Evolutionary conservation across 2,329 filamentous ascomycete genomes (phyloP).

Genomic region (Fusarium proliferatum): DNA sequence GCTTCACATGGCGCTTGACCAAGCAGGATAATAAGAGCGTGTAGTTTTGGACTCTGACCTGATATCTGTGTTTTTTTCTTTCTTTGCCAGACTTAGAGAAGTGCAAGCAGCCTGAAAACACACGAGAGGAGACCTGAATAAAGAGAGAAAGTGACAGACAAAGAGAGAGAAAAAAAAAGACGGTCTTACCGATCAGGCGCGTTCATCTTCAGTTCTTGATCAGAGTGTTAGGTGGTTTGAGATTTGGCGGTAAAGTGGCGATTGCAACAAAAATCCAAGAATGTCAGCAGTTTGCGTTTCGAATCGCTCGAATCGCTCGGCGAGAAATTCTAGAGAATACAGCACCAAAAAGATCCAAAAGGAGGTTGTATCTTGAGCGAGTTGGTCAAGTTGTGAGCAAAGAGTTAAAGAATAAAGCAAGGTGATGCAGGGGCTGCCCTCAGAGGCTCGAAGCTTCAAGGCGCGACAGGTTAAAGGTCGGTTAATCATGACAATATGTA

Average conservation of each 20-base stretch:
- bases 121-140: not conserved
- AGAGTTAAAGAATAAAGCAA: constrained; percentile 29
- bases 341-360: constrained; percentile 12
- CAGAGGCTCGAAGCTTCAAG: constrained; percentile 18
- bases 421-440: constrained; percentile 20
- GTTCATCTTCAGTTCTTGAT: constrained; percentile 58
- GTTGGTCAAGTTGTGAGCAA: constrained; percentile 17
- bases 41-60: not conserved
- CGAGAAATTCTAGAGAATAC: not conserved
- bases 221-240: constrained; percentile 1
- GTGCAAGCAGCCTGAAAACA: not conserved
- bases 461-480: constrained; percentile 45
- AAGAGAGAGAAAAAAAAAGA: not conserved
- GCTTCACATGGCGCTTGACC: not conserved
- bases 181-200: constrained; percentile 64
- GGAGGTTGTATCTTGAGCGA: not conserved
- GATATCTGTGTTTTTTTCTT: not conserved
- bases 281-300: not conserved
- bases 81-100: not conserved
- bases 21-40: not conserved
- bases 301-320: not conserved
- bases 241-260: constrained; percentile 38
- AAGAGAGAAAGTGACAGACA: not conserved
- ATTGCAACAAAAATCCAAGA: constrained; percentile 21
- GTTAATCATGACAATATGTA: constrained; percentile 34